A percentile compares a stretch with the other conserved stretches of the same genome.
Conservation (phyloP, 805 yeast genomes). For the Candida boleticola region DNA sequence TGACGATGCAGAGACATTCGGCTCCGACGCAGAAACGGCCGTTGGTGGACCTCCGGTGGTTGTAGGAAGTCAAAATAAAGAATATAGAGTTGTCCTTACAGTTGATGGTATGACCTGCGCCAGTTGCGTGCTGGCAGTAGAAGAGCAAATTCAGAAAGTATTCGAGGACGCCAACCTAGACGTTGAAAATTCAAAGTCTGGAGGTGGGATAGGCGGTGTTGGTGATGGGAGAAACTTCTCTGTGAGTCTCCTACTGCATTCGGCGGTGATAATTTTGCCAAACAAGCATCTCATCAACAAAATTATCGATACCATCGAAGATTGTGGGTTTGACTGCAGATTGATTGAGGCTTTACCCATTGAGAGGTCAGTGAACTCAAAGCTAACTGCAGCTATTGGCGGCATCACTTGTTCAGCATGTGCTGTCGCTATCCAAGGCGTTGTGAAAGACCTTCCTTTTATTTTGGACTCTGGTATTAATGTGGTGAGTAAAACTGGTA, state of each 20-base stretch:
- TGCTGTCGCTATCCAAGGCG: constrained; percentile 51
- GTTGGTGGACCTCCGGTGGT: constrained; percentile 24
- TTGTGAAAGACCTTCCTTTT: constrained; percentile 48
- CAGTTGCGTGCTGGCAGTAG: constrained; percentile 31
- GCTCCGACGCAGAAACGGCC: constrained; percentile 13
- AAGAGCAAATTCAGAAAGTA: constrained; percentile 26
- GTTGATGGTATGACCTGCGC: constrained; percentile 48
- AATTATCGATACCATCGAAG: constrained; percentile 25
- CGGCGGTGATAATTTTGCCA: constrained; percentile 53
- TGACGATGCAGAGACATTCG: constrained; percentile 8
- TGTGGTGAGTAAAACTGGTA: constrained; percentile 59
- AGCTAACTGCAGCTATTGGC: constrained; percentile 60
- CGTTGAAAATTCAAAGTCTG: constrained; percentile 2
- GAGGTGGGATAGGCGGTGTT: constrained; percentile 7
- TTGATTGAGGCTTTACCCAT: constrained; percentile 61
- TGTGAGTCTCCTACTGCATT: constrained; percentile 50
- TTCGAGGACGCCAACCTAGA: constrained; percentile 8
- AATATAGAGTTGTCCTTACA: constrained; percentile 49
- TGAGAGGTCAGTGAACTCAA: constrained; percentile 44
- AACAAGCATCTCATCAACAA: constrained; percentile 45
- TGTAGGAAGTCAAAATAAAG: constrained; percentile 18
- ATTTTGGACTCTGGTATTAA: constrained; percentile 54
- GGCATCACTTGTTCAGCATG: constrained; percentile 80
- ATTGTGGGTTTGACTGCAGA: constrained; percentile 43
- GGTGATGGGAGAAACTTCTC: constrained; percentile 31